Evolutionary conservation across 73 alveolate species (phyloP), one percentile per base, ranked within the genome.

Genomic region (Urostyla sp.): DNA sequence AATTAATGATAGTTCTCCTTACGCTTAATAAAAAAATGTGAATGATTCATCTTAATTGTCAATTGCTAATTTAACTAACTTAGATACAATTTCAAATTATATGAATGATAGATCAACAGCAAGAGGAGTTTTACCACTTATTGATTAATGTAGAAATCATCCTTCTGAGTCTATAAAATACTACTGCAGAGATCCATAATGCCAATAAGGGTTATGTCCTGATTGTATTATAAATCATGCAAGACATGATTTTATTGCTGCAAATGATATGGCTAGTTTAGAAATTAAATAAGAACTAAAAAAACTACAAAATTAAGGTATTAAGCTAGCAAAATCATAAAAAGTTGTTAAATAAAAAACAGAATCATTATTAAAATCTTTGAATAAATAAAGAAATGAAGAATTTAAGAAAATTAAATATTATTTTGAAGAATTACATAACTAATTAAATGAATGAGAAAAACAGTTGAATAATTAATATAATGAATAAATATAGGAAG

Each of bases 141-240:
- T 72, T 50, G 80, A 66, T 0, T 28, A 75, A 31, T 85, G 93
- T 61, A 73, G 66, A n/a, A n/a, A 35, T 16, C 93, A 85, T 52
- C 60, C 80, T 11, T 50, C 52, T 23, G 89, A 85, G 36, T 6
- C 2, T 5, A 85, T 85, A 10, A 75, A 76, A 52, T 85, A 75
- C 59, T 85, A 75, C 67, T 85, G 93, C 49, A 46, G 93, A 61
- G 92, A 84, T 13, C 84, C 73, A 10, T 63, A 27, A 3, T 85
- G 93, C 48, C 73, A 44, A 23, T 26, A 32, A 6, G 88, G 88
- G 0, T 86, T 85, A 16, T 85, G 93, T 43, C 89, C 88, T 0
- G 86, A 61, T n/a, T 85, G 88, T 59, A 52, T 84, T 8, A 50
- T 73, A 5, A 67, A 56, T 30, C 92, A 84, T 38, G 61, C 87